Evolutionary conservation across 768 basidiomycete species (phyloP), one percentile per base, ranked within the genome.

Genomic region (Mycena metata): DNA sequence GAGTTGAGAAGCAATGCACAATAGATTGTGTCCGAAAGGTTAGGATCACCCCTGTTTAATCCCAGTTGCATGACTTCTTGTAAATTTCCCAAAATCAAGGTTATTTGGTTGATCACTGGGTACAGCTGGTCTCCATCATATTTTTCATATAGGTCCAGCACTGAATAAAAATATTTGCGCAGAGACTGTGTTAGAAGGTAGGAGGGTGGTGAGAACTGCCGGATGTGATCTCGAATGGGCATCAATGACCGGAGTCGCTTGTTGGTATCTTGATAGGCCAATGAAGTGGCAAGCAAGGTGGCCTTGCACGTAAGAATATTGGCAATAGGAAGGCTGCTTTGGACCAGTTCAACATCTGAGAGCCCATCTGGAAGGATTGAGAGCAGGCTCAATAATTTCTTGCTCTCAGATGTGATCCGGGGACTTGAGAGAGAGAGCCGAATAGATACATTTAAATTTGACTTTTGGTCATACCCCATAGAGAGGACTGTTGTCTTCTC

Each of bases 301-400:
- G n/a, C n/a, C n/a, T 50, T 50, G 49, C 49, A 50, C 13, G 49
- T 11, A 50, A 50, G 49, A 50, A 50, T 50, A 30, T 50, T 50
- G 11, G 49, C 7, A 50, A 50, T 50, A 7, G 49, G 49, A 30
- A 50, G 49, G 13, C 26, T 50, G 26, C 49, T 50, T 23, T 50
- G 49, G 11, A 23, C 49, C 13, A 50, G 49, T 50, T 50, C 49
- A 50, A n/a, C n/a, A n/a, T n/a, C n/a, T n/a, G n/a, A n/a, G n/a
- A n/a, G n/a, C n/a, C n/a, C n/a, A n/a, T n/a, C n/a, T n/a, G n/a
- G n/a, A n/a, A n/a, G n/a, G n/a, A n/a, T n/a, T n/a, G n/a, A n/a
- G n/a, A n/a, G n/a, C n/a, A n/a, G n/a, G n/a, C n/a, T n/a, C n/a
- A n/a, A n/a, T n/a, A n/a, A n/a, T n/a, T n/a, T n/a, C n/a, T n/a